A percentile compares a stretch with the other conserved stretches of the same genome.
phyloP scores from a whole-genome alignment of 371 early-diverging fungal species.

The Actinomortierella wolfii region DNA sequence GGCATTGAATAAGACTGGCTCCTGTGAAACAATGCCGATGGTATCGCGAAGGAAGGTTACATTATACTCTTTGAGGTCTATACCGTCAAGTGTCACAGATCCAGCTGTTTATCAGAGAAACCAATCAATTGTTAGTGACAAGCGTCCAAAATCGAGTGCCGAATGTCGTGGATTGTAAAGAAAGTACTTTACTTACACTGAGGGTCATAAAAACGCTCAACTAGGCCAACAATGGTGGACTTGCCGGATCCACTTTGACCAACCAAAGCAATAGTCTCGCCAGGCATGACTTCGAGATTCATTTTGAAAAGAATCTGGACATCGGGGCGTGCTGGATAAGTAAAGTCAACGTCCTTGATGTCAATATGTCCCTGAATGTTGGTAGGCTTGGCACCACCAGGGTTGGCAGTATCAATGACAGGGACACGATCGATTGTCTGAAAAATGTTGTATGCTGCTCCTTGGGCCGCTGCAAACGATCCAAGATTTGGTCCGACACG shows the following conservation, averaged over 20 bases:
- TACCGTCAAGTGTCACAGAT: conserved; percentile 49
- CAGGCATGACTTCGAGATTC: conserved; percentile 51
- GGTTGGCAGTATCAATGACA: conserved; percentile 57
- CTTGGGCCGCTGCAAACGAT: conserved; percentile 64
- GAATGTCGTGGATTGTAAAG: background rate
- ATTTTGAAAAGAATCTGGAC: conserved; percentile 58
- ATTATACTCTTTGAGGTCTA: conserved; percentile 51
- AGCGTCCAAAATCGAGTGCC: background rate
- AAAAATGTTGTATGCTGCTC: conserved; percentile 73
- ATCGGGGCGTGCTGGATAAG: conserved; percentile 62
- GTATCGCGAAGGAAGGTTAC: conserved; percentile 50
- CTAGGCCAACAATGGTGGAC: conserved; percentile 55
- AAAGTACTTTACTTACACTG: background rate
- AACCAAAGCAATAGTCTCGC: conserved; percentile 62
- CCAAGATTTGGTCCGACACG: conserved; percentile 25
- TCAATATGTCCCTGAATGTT: conserved; percentile 42
- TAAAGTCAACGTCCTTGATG: conserved; percentile 45
- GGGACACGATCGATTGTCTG: conserved; percentile 75
- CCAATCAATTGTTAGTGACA: no score
- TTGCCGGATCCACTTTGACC: conserved; percentile 60
- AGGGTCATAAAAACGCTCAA: conserved; percentile 49
- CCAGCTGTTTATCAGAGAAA: conserved; percentile 14
- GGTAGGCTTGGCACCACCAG: conserved; percentile 52
- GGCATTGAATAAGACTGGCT: conserved; percentile 69
- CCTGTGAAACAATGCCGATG: conserved; percentile 65